Percentiles rank a stretch among this genome's conserved stretches.
These are phyloP conservation scores for Umbelopsis vinacea DNA, from an alignment of 192 early-diverging fungal species.

Conservation along the genomic window DNA sequence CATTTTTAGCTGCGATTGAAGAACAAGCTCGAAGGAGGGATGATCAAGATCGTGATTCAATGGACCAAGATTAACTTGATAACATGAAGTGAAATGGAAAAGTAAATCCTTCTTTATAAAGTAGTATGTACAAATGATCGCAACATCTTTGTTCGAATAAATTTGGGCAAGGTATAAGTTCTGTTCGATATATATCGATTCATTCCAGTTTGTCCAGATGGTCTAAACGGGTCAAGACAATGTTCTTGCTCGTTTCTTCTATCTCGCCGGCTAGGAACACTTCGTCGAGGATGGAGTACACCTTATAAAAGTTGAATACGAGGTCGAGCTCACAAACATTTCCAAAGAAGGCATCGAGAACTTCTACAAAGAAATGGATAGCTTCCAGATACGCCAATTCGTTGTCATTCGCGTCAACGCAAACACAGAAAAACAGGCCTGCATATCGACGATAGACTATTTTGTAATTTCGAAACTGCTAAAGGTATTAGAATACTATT, in stretches of 20 bases:
- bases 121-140: conserved; percentile 19
- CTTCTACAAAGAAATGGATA: conserved; percentile 99
- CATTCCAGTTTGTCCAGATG: conserved; percentile 76
- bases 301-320: conserved; percentile 98
- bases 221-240: conserved; percentile 75
- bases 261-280: conserved; percentile 98
- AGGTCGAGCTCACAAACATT: conserved; percentile 99
- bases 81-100: conserved; percentile 6
- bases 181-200: not conserved
- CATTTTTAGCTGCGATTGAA: conserved; percentile 18
- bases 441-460: conserved; percentile 98
- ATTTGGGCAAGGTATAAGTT: conserved; percentile 12
- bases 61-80: conserved; percentile 2
- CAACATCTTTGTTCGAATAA: not conserved
- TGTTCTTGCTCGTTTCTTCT: conserved; percentile 90
- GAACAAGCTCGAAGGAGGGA: conserved; percentile 21
- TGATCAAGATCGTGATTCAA: not conserved
- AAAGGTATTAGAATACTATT: not conserved
- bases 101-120: conserved; percentile 19
- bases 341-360: conserved; percentile 96
- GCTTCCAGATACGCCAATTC: conserved; percentile 94
- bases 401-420: conserved; percentile 98
- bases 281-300: conserved; percentile 97
- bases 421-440: conserved; percentile 98
- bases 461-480: conserved; percentile 94